Percentiles rank a stretch among this genome's conserved stretches.
phyloP scores from a whole-genome alignment of 768 basidiomycete genomes.

The Macrocybe gigantea region DNA sequence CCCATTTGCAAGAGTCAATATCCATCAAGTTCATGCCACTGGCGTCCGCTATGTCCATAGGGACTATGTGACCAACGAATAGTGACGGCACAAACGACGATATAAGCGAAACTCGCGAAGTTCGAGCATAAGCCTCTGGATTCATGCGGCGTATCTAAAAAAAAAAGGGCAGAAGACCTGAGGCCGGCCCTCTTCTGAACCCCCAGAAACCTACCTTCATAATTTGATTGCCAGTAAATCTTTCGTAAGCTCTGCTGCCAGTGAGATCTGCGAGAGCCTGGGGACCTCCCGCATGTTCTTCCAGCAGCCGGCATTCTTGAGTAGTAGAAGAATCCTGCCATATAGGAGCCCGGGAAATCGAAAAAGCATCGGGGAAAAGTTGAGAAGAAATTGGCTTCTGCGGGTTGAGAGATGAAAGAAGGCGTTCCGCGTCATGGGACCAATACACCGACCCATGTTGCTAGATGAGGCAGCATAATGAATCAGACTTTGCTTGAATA shows the following conservation, averaged over 20 bases:
- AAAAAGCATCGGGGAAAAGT: constrained; percentile 60
- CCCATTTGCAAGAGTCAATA: constrained; percentile 69
- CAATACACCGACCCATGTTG: constrained; percentile 90
- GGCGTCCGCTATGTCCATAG: constrained; percentile 83
- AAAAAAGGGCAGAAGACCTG: background rate
- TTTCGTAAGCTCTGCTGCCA: constrained; percentile 80
- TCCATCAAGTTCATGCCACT: constrained; percentile 91
- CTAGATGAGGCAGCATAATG: constrained; percentile 26
- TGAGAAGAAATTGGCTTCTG: constrained; percentile 48
- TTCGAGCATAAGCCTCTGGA: constrained; percentile 50
- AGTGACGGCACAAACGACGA: constrained; percentile 81
- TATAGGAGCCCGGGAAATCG: constrained; percentile 64
- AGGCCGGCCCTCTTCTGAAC: no score
- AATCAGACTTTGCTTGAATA: background rate
- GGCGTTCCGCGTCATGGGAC: constrained; percentile 47
- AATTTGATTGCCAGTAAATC: constrained; percentile 87
- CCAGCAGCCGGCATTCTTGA: constrained; percentile 63
- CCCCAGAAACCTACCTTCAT: constrained; percentile 43
- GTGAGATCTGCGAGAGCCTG: constrained; percentile 69
- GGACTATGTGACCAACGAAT: constrained; percentile 72
- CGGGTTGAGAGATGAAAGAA: constrained; percentile 51
- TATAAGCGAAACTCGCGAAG: constrained; percentile 69
- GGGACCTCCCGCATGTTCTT: constrained; percentile 61
- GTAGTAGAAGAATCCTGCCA: constrained; percentile 92
- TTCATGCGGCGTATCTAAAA: constrained; percentile 50